These are phyloP conservation scores for Jamesozyma rosinii DNA, from an alignment of 805 yeast genomes.

Conservation along the genomic window DNA sequence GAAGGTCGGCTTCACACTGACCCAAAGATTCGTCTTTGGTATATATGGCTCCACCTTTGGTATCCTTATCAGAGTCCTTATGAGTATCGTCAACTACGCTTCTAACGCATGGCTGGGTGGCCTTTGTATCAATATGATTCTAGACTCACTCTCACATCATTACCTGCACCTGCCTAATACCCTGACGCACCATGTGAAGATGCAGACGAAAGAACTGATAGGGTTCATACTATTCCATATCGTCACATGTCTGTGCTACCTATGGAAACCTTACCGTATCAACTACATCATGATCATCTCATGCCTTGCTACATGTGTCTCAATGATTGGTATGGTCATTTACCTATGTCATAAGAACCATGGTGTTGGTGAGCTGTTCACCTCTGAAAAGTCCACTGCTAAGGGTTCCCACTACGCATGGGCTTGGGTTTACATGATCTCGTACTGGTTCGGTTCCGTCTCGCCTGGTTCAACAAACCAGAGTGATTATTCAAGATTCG, in stretches of 20 bases:
- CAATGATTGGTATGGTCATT: constrained; percentile 34
- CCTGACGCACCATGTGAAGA: constrained; percentile 24
- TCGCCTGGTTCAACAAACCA: constrained; percentile 35
- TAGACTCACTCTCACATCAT: constrained; percentile 34
- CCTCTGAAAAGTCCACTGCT: constrained; percentile 20
- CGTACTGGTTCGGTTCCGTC: constrained; percentile 35
- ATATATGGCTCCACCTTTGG: constrained; percentile 33
- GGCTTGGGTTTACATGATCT: constrained; percentile 36
- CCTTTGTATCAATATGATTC: constrained; percentile 30
- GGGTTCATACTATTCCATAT: constrained; percentile 37
- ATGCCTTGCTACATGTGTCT: constrained; percentile 31
- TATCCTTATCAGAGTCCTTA: constrained; percentile 33
- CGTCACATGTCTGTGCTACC: constrained; percentile 33
- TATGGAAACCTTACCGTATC: constrained; percentile 37
- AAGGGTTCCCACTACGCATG: constrained; percentile 32
- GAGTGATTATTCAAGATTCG: constrained; percentile 34
- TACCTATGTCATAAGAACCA: constrained; percentile 28
- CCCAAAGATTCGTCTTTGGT: constrained; percentile 41
- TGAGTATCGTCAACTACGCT: constrained; percentile 41
- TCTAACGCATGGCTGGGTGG: constrained; percentile 40
- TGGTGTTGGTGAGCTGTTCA: constrained; percentile 30
- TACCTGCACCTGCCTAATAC: constrained; percentile 30
- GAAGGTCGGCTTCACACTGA: constrained; percentile 41
- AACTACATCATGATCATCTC: constrained; percentile 31
- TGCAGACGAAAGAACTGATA: constrained; percentile 31